These are phyloP conservation scores for Arthonia radiata DNA, from an alignment of 495 filamentous ascomycete species.

Conservation along the genomic window DNA sequence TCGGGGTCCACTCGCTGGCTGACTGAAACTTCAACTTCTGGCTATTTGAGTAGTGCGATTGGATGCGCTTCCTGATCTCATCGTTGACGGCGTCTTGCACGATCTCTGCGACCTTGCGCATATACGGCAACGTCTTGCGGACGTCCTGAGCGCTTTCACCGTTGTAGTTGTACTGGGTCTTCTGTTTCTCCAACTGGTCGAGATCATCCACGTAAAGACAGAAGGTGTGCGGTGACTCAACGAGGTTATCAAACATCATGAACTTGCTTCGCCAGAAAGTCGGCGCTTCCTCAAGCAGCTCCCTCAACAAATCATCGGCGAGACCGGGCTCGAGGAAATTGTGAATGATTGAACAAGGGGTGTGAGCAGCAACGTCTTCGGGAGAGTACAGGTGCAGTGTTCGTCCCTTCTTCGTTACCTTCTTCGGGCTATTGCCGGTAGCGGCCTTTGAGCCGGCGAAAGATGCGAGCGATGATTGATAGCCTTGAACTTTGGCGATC, in stretches of 20 bases:
- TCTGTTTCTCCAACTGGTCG: constrained; percentile 34
- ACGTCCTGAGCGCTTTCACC: constrained; percentile 44
- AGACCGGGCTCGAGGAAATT: constrained; percentile 54
- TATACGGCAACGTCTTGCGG: constrained; percentile 42
- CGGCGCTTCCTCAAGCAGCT: constrained; percentile 52
- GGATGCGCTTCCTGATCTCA: constrained; percentile 42
- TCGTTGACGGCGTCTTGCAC: constrained; percentile 54
- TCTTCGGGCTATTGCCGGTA: constrained; percentile 18
- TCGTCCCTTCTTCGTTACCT: constrained; percentile 45
- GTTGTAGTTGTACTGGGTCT: constrained; percentile 63
- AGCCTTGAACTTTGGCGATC: constrained; percentile 12
- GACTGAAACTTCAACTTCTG: constrained; percentile 60
- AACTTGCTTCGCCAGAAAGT: constrained; percentile 52
- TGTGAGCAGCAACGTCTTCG: constrained; percentile 49
- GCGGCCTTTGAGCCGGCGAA: constrained; percentile 14
- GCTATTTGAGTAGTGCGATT: constrained; percentile 30
- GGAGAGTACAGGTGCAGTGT: constrained; percentile 66
- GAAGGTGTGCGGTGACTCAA: constrained; percentile 55
- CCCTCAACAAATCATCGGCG: constrained; percentile 46
- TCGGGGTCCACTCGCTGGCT: constrained; percentile 47
- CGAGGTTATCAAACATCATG: constrained; percentile 64
- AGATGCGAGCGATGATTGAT: constrained; percentile 30
- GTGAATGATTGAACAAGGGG: constrained; percentile 75
- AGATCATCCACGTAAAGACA: constrained; percentile 54
- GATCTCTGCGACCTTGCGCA: constrained; percentile 34